Base-by-base conservation (phyloP, 768 basidiomycete genomes). In the Dioszegia hungarica region DNA sequence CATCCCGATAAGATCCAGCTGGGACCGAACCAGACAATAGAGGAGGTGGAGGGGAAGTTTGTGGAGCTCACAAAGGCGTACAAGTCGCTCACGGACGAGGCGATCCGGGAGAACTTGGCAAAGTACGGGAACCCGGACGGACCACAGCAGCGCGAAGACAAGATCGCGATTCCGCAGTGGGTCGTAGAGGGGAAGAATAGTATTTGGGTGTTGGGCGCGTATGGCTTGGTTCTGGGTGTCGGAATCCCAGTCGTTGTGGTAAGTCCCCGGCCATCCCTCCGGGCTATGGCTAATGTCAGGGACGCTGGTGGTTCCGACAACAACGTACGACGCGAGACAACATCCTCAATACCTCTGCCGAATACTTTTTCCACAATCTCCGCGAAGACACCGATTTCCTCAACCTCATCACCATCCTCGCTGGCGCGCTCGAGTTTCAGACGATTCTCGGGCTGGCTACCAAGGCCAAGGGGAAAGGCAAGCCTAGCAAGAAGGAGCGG, bases 231-330 rank as follows among this genome's bases (percentile, higher is more conserved):
- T n/a, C 86, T 99, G 49, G 95, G 93, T 43, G 85, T 85, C 46
- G 82, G 86, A 1, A 82, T 99, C 20, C 95, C 95, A 24, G 83
- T 82, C 36, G 79, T 94, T 43, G 94, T 99, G 51, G 89, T 84
- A 72, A 44, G 80, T 78, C 53, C 5, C 17, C 29, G 39, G 3
- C n/a, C 27, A 1, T 56, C 20, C 25, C 34, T 49, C 62, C 15
- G 22, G 20, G 10, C 4, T 22, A 2, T 22, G 17, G 19, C 19
- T 49, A 19, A 10, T 19, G 9, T 48, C 17, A 86, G 86, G 88
- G 90, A 14, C 83, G 85, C 31, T 98, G 95, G 95, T 99, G 95
- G 95, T 99, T 97, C 70, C 89, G 90, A 3, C 89, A 85, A 64
- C 82, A 88, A 55, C 81, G 84, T 62, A 86, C 83, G 76, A 99